These are phyloP conservation scores for Gracilaria domingensis DNA, from an alignment of 23 red algal genomes.

Conservation along the genomic window DNA sequence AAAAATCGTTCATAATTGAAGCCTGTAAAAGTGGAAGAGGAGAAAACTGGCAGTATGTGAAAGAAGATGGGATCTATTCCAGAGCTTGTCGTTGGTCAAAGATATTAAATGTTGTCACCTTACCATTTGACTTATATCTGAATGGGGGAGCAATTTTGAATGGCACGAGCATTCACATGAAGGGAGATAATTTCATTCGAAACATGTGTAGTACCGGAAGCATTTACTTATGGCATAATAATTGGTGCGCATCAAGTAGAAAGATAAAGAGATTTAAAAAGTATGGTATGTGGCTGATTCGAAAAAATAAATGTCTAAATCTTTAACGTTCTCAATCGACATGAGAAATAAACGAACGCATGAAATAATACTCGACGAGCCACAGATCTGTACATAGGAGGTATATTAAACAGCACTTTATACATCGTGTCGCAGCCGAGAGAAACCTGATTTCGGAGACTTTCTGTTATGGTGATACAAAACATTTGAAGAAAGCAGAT, in stretches of 20 bases:
- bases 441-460: too few relatives aligned
- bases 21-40: not conserved
- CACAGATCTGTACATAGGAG: too few relatives aligned
- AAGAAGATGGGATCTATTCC: not conserved
- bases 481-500: too few relatives aligned
- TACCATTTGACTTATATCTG: not conserved
- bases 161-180: not conserved
- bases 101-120: not conserved
- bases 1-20: not conserved
- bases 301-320: not conserved
- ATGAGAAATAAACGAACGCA: too few relatives aligned
- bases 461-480: too few relatives aligned
- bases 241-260: not conserved
- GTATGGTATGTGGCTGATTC: not conserved
- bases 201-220: not conserved
- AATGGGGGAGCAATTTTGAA: not conserved
- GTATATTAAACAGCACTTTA: too few relatives aligned
- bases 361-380: too few relatives aligned
- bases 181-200: too few relatives aligned
- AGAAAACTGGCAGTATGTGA: not conserved
- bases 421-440: too few relatives aligned
- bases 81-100: constrained; percentile 9
- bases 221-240: constrained; percentile 10
- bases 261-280: not conserved
- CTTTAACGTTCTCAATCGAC: too few relatives aligned